A percentile compares a stretch with the other conserved stretches of the same genome.
Evolutionary conservation across 345 rosid genomes (phyloP).

Genomic region (Euphorbia pulcherrima): DNA sequence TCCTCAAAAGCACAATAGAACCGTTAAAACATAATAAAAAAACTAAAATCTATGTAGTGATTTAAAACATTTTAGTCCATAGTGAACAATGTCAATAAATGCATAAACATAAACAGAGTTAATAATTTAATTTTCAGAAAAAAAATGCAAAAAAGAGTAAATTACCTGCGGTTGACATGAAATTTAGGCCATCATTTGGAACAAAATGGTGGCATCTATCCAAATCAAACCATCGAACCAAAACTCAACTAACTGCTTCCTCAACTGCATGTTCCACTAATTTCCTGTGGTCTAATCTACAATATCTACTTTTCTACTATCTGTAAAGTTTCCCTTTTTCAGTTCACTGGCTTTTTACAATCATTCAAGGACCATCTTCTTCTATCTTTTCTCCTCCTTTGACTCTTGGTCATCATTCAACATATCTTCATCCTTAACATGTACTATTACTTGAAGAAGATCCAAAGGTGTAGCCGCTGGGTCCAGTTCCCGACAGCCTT

Average conservation of each 20-base stretch:
- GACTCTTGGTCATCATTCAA: constrained; percentile 17
- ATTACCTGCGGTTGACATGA: neutral
- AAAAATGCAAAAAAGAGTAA: neutral
- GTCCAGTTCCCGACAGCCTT: constrained; percentile 30
- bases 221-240: constrained; percentile 8
- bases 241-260: constrained; percentile 14
- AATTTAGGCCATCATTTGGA: neutral
- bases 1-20: neutral
- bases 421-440: constrained; percentile 35
- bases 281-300: constrained; percentile 11
- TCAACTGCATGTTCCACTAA: constrained; percentile 15
- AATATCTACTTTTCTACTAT: constrained; percentile 1
- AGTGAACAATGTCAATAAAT: neutral
- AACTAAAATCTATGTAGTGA: neutral
- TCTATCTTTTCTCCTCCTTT: constrained; percentile 15
- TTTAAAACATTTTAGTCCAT: neutral
- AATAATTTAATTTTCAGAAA: neutral
- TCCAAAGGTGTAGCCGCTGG: constrained; percentile 26
- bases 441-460: constrained; percentile 30
- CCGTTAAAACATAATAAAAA: neutral
- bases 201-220: constrained; percentile 10
- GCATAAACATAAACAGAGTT: neutral
- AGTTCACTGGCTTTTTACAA: neutral
- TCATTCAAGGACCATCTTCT: constrained; percentile 1
- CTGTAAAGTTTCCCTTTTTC: neutral